These are phyloP conservation scores for Salisapilia sapeloensis DNA, from an alignment of 352 stramenopile genomes.

Conservation along the genomic window DNA sequence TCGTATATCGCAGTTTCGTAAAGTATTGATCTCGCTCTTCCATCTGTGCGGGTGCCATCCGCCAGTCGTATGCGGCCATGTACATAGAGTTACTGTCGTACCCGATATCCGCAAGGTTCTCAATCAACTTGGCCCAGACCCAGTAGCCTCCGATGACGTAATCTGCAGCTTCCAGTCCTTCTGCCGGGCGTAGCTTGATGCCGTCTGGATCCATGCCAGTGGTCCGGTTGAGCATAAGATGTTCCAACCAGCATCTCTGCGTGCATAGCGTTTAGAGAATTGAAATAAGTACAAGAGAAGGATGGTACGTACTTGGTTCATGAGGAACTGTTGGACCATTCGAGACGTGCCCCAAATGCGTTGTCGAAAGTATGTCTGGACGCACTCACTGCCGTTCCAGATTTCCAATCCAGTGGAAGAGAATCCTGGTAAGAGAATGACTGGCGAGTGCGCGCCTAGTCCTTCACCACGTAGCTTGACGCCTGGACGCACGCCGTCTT, in stretches of 20 bases:
- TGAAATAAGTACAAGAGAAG: background rate
- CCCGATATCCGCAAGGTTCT: conserved; percentile 83
- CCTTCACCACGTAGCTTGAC: conserved; percentile 27
- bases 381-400: conserved; percentile 84
- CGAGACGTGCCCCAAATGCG: conserved; percentile 84
- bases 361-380: conserved; percentile 80
- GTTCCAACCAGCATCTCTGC: conserved; percentile 82
- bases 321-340: conserved; percentile 82
- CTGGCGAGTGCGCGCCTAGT: conserved; percentile 36
- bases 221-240: conserved; percentile 82
- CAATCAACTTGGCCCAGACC: conserved; percentile 88
- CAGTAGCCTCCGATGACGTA: conserved; percentile 91
- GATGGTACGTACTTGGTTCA: conserved; percentile 31
- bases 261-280: conserved; percentile 23
- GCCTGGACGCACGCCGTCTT: conserved; percentile 30
- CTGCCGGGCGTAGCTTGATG: conserved; percentile 59
- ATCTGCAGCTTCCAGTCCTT: conserved; percentile 85
- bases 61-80: conserved; percentile 80
- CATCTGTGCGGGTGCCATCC: conserved; percentile 47
- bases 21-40: conserved; percentile 79
- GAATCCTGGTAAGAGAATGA: conserved; percentile 89
- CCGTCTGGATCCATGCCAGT: conserved; percentile 81
- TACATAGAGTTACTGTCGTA: conserved; percentile 87
- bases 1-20: conserved; percentile 85
- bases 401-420: conserved; percentile 89